A percentile compares a stretch with the other conserved stretches of the same genome.
These are phyloP conservation scores for Teratosphaeria epicoccoides DNA, from an alignment of 2,329 filamentous ascomycete genomes.

Conservation along the genomic window DNA sequence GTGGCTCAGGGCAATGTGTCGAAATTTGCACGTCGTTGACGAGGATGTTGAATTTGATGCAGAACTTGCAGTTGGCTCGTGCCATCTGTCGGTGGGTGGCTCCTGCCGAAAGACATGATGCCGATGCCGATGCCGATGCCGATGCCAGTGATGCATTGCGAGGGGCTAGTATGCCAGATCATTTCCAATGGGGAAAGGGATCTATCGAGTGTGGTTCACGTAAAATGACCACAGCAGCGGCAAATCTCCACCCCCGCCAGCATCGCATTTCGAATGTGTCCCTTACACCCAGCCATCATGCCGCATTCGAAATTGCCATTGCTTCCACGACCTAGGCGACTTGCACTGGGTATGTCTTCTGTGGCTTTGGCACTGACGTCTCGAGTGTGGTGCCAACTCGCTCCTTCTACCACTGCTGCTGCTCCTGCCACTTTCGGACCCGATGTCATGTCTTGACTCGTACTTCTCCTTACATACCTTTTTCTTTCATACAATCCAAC, in stretches of 20 bases:
- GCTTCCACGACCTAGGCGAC: no score
- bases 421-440: background rate
- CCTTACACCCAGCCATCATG: no score
- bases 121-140: background rate
- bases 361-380: background rate
- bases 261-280: background rate
- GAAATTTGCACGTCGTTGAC: background rate
- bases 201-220: background rate
- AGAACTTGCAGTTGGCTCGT: background rate
- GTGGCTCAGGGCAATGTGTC: background rate
- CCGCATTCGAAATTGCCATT: no score
- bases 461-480: slow-evolving; percentile 2
- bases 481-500: slow-evolving; percentile 7
- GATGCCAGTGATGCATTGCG: background rate
- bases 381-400: background rate
- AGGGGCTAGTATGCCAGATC: background rate
- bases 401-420: background rate
- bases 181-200: background rate
- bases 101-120: background rate
- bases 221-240: background rate
- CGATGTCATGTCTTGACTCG: background rate
- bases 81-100: background rate
- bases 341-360: no score
- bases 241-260: background rate
- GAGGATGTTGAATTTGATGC: background rate